phyloP scores from a whole-genome alignment of 768 basidiomycete species.

The Tulasnella sp. region DNA sequence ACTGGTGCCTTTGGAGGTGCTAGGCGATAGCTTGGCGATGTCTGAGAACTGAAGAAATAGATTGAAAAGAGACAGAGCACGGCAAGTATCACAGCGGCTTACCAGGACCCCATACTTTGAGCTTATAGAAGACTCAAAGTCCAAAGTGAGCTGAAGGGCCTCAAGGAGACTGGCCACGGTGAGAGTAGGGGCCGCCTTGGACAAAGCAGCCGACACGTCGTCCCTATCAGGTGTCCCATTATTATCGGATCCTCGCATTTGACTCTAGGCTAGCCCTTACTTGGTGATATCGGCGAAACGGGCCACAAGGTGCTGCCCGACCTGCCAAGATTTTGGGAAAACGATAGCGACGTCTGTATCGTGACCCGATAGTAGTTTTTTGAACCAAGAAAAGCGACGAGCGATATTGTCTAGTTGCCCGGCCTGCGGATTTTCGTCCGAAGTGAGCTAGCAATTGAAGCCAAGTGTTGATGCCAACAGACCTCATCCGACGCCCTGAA shows the following conservation, averaged over 20 bases:
- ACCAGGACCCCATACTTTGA: constrained; percentile 78
- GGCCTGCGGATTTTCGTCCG: constrained; percentile 30
- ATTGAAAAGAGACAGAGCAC: not conserved
- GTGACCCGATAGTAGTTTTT: constrained; percentile 69
- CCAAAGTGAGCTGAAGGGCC: constrained; percentile 70
- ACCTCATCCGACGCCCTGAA: constrained; percentile 87
- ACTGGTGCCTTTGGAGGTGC: constrained; percentile 32
- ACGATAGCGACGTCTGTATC: constrained; percentile 77
- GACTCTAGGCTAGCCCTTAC: constrained; percentile 32
- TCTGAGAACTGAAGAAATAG: constrained; percentile 22
- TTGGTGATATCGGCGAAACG: constrained; percentile 88
- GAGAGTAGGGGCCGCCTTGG: constrained; percentile 63
- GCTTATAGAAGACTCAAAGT: constrained; percentile 74
- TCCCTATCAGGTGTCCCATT: constrained; percentile 62
- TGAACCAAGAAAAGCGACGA: constrained; percentile 91
- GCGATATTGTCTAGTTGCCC: constrained; percentile 93
- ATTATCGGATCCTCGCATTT: not conserved
- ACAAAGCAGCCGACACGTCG: constrained; percentile 69
- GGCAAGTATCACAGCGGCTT: constrained; percentile 21
- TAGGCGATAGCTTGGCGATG: constrained; percentile 14
- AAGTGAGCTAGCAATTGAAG: not conserved
- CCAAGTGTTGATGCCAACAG: not conserved
- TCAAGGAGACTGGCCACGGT: constrained; percentile 76
- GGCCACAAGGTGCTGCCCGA: constrained; percentile 67
- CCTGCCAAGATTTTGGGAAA: constrained; percentile 80